Evolutionary conservation across 257 asterid species (phyloP), one percentile per base, ranked within the genome.

Genomic region (Solanum acaule): DNA sequence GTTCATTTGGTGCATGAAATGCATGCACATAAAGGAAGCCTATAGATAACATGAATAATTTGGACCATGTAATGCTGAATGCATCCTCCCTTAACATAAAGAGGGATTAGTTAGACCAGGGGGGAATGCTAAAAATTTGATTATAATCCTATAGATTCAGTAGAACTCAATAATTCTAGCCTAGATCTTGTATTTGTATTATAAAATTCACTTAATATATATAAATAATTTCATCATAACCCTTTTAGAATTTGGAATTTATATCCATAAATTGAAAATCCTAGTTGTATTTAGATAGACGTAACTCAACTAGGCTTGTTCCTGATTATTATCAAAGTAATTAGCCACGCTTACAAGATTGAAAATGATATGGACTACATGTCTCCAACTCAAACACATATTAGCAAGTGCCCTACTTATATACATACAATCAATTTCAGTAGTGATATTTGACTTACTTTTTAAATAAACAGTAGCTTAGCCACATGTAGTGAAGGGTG

Each of bases 391-490:
- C 49, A 35, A 75, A 75, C 49, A 73, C 27, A 34, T 73, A 73
- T 13, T 3, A 27, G 76, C 76, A 68, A 68, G 35, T 68, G 37
- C 76, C 75, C 37, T 3, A 29, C 75, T 31, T 68, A 68, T 27
- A 68, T 27, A 68, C 76, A 33, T 68, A 68, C 37, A 27, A 68
- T 68, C 37, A 68, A 68, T 68, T 29, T 68, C 6, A 68, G 37
- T 27, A 68, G 11, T 68, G 37, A 68, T 68, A 68, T 68, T 68
- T 68, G 37, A 68, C 22, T 23, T 63, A 23, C 71, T n/a, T 63
- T 63, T 4, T 10, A 11, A 59, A 63, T 0, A 1, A 4, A 0
- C 9, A 22, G 0, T 9, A 22, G 13, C 5, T 2, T 3, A 23
- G 14, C 29, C 3, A 8, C 6, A 3, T 20, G 2, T 59, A 9